Evolutionary conservation across 2,329 filamentous ascomycete species (phyloP), one percentile per base, ranked within the genome.

Genomic region (Zalaria sp.): DNA sequence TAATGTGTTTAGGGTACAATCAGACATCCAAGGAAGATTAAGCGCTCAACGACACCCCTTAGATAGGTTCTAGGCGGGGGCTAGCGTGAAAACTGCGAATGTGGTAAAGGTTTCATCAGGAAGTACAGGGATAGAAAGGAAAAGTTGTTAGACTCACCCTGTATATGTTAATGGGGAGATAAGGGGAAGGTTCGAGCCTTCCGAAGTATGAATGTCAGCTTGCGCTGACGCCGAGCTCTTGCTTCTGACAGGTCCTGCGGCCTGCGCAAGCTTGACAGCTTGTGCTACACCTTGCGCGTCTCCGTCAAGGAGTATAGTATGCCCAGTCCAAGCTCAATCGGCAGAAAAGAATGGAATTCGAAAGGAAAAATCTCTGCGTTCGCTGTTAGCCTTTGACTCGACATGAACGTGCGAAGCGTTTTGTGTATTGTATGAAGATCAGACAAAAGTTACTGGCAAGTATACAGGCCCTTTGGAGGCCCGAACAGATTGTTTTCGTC

Each of bases 401-500:
- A 18, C 18, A 18, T 32, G 7, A 32, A 7, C 29, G 29, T 32
- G 29, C 7, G 27, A 27, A 38, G 7, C 7, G 25, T n/a, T 36
- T 8, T 36, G 29, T 46, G 38, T 39, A 37, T 26, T 37, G 43
- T 45, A 43, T 44, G 37, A 38, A 47, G 51, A 66, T 86, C 82
- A 86, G 82, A 83, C 78, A 78, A 73, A 68, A 65, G 70, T 80
- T 87, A 87, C 83, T 88, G 83, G 83, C 83, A 83, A 87, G 83
- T 87, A 87, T 60, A 81, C 83, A 84, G 79, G 77, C 72, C 58
- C 62, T 68, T 69, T 72, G 66, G 67, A 68, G 64, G 65, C 77
- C 79, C 79, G 76, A 69, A 73, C 68, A 81, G 73, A 73, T 70
- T 68, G 67, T 59, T 68, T 79, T 84, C 79, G 77, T 86, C 83